Conservation (phyloP, 1,284 basidiomycete species). For the Apiotrichum veenhuisii region DNA sequence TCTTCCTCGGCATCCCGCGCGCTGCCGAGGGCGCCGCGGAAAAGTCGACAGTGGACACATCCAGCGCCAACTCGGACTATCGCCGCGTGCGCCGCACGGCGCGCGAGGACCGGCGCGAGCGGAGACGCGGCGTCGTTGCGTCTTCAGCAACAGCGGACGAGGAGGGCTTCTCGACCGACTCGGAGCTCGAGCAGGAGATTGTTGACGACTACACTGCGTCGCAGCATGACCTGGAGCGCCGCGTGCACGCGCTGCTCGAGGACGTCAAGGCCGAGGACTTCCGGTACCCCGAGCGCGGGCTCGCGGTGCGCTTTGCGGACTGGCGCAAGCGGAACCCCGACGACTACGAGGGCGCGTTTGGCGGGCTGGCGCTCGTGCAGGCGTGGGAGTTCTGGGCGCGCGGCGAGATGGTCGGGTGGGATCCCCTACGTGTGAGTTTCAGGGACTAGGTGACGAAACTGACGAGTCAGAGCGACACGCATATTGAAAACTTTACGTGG, state of each 20-base stretch:
- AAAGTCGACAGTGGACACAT: slow-evolving; percentile 33
- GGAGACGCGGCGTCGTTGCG: slow-evolving; percentile 47
- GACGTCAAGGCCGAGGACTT: slow-evolving; percentile 89
- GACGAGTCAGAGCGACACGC: slow-evolving; percentile 54
- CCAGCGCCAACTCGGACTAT: slow-evolving; percentile 50
- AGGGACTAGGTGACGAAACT: neutral
- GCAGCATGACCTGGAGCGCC: slow-evolving; percentile 56
- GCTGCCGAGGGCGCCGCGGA: slow-evolving; percentile 24
- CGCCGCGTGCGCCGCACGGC: slow-evolving; percentile 60
- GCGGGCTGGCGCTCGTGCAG: slow-evolving; percentile 78
- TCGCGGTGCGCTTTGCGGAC: slow-evolving; percentile 66
- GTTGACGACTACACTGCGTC: slow-evolving; percentile 67
- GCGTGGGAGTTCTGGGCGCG: slow-evolving; percentile 96
- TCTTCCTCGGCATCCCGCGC: slow-evolving; percentile 63
- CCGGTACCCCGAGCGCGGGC: slow-evolving; percentile 69
- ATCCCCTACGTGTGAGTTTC: slow-evolving; percentile 68
- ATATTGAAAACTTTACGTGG: slow-evolving; percentile 78
- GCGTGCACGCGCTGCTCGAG: slow-evolving; percentile 59
- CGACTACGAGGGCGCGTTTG: slow-evolving; percentile 83
- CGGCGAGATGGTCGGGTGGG: slow-evolving; percentile 81
- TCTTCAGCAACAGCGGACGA: slow-evolving; percentile 47
- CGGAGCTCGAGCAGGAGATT: slow-evolving; percentile 62
- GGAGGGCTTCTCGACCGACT: slow-evolving; percentile 83
- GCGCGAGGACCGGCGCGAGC: slow-evolving; percentile 51
- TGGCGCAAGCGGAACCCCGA: slow-evolving; percentile 77